A percentile compares a stretch with the other conserved stretches of the same genome.
Conservation (phyloP, 2,329 filamentous ascomycete species). For the Cadophora malorum region DNA sequence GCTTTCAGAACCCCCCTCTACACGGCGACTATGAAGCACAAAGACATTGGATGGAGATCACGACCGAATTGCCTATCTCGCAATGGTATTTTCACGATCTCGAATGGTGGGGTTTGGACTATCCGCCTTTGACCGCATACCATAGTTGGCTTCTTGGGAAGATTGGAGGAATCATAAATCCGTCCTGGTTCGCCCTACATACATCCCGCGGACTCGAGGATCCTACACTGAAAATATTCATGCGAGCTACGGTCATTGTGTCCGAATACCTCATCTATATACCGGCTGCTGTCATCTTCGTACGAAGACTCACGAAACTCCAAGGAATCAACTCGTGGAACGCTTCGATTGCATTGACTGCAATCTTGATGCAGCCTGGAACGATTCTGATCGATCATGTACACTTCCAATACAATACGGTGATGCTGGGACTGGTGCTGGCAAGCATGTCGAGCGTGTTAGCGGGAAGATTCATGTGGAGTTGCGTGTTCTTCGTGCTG, state of each 20-base stretch:
- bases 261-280: constrained; percentile 93
- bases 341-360: constrained; percentile 82
- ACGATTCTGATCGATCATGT: constrained; percentile 94
- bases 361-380: constrained; percentile 89
- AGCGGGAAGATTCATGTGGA: constrained; percentile 84
- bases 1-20: constrained; percentile 83
- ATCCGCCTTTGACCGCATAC: constrained; percentile 96
- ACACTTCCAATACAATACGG: constrained; percentile 97
- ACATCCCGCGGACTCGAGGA: constrained; percentile 83
- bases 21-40: constrained; percentile 98
- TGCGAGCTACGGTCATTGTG: constrained; percentile 88
- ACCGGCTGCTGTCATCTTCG: constrained; percentile 84
- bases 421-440: constrained; percentile 92
- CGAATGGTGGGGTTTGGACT: constrained; percentile 97
- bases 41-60: constrained; percentile 98
- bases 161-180: constrained; percentile 79
- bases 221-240: constrained; percentile 84
- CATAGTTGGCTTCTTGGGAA: constrained; percentile 96
- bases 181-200: constrained; percentile 86
- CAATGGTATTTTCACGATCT: constrained; percentile 99
- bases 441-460: constrained; percentile 89
- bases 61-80: constrained; percentile 83
- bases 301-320: constrained; percentile 78
- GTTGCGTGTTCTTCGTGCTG: constrained; percentile 90
- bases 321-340: constrained; percentile 83